These are phyloP conservation scores for Ophiostoma triangulosporum DNA, from an alignment of 2,329 filamentous ascomycete species.

Conservation along the genomic window DNA sequence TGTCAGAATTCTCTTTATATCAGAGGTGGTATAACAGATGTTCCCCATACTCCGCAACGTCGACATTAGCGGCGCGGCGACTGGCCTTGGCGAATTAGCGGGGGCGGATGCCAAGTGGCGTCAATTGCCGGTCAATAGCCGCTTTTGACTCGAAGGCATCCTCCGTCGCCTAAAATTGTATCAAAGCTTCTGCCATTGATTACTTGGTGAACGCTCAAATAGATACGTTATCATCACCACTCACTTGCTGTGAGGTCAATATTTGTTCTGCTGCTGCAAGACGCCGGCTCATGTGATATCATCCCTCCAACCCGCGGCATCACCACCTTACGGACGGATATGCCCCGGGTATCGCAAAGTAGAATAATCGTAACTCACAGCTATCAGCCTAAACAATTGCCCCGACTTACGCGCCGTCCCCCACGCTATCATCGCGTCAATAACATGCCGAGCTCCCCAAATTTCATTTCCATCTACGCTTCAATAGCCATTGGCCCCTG, in stretches of 20 bases:
- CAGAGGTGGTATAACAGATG: slow-evolving; percentile 7
- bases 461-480: neutral
- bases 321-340: neutral
- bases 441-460: neutral
- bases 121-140: neutral
- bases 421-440: neutral
- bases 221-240: too few species aligned
- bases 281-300: neutral
- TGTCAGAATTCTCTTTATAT: slow-evolving; percentile 7
- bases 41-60: neutral
- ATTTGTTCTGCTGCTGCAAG: neutral
- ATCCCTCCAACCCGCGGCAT: neutral
- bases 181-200: too few species aligned
- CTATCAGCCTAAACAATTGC: neutral
- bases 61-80: neutral
- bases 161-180: neutral
- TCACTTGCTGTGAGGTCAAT: too few species aligned
- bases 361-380: neutral
- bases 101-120: neutral
- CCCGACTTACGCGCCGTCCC: neutral
- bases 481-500: neutral
- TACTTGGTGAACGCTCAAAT: too few species aligned
- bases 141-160: neutral
- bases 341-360: neutral
- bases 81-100: neutral